These are phyloP conservation scores for Antitrichia curtipendula DNA, from an alignment of 225 moss, liverwort and hornwort genomes.

Conservation along the genomic window DNA sequence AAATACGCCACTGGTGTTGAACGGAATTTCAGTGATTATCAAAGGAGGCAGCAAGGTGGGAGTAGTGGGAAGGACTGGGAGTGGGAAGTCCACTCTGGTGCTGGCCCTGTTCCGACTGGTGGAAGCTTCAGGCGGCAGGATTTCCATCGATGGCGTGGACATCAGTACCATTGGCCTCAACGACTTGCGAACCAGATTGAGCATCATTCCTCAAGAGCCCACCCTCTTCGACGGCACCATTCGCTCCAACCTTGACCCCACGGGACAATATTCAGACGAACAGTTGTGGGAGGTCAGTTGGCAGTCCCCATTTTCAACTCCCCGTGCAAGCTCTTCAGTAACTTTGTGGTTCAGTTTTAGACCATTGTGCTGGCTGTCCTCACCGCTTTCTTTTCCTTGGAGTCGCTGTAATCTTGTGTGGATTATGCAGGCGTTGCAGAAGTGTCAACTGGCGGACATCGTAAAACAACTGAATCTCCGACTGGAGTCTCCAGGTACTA, in stretches of 20 bases:
- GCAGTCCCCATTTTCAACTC: background rate
- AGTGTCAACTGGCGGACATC: constrained; percentile 38
- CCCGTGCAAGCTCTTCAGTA: background rate
- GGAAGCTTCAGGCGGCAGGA: constrained; percentile 45
- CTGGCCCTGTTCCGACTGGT: constrained; percentile 59
- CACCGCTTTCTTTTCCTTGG: background rate
- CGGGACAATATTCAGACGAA: constrained; percentile 30
- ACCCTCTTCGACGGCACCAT: constrained; percentile 63
- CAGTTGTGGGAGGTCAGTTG: constrained; percentile 58
- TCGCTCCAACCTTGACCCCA: constrained; percentile 60
- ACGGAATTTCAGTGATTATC: constrained; percentile 35
- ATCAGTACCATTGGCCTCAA: constrained; percentile 46
- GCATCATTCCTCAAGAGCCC: constrained; percentile 74
- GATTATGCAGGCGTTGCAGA: constrained; percentile 24
- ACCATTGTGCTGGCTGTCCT: background rate
- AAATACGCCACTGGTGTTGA: constrained; percentile 48
- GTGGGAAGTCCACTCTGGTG: constrained; percentile 60
- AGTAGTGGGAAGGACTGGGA: constrained; percentile 64
- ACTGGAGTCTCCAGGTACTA: constrained; percentile 36
- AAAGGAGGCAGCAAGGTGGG: constrained; percentile 56
- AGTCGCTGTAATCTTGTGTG: background rate
- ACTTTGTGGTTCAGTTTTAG: background rate
- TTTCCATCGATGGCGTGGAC: constrained; percentile 45
- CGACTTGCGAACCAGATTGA: constrained; percentile 46
- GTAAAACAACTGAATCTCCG: constrained; percentile 9